Percentiles rank a stretch among this genome's conserved stretches.
Evolutionary conservation across 2,329 filamentous ascomycete genomes (phyloP).

Genomic region (Ceratocystis destructans): DNA sequence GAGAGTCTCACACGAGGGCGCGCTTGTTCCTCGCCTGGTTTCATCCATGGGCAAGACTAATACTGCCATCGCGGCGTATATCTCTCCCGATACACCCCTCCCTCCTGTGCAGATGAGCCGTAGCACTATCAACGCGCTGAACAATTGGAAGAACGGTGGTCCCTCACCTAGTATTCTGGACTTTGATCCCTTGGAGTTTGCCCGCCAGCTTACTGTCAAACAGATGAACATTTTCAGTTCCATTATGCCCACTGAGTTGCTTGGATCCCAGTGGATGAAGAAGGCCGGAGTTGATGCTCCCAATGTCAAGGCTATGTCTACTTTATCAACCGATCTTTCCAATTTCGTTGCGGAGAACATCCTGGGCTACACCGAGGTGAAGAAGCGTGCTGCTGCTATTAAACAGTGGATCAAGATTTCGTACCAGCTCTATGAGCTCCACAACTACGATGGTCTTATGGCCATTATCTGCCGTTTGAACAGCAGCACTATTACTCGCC

Average conservation of each 20-base stretch:
- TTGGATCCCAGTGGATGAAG: slow-evolving; percentile 90
- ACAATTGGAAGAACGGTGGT: slow-evolving; percentile 61
- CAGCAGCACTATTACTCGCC: slow-evolving; percentile 74
- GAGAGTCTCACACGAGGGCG: slow-evolving; percentile 60
- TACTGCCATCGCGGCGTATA: slow-evolving; percentile 52
- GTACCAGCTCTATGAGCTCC: slow-evolving; percentile 68
- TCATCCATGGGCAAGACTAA: slow-evolving; percentile 83
- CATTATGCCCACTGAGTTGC: slow-evolving; percentile 80
- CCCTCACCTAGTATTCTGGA: slow-evolving; percentile 63
- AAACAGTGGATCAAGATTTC: slow-evolving; percentile 98
- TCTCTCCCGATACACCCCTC: slow-evolving; percentile 56
- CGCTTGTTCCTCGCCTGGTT: slow-evolving; percentile 67
- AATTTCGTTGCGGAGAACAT: slow-evolving; percentile 91
- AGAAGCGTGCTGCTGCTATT: slow-evolving; percentile 78
- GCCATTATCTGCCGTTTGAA: slow-evolving; percentile 91
- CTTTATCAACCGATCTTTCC: slow-evolving; percentile 79
- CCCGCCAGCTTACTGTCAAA: slow-evolving; percentile 82
- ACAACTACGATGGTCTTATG: slow-evolving; percentile 96
- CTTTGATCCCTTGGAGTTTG: slow-evolving; percentile 81
- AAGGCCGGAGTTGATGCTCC: slow-evolving; percentile 63
- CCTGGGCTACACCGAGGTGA: slow-evolving; percentile 72
- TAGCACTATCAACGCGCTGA: slow-evolving; percentile 59
- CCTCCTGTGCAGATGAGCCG: slow-evolving; percentile 59
- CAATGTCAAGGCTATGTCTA: slow-evolving; percentile 89
- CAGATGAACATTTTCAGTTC: slow-evolving; percentile 84